Conservation (phyloP, 164 flowering plant genomes). For the Nymphaea colorata region DNA sequence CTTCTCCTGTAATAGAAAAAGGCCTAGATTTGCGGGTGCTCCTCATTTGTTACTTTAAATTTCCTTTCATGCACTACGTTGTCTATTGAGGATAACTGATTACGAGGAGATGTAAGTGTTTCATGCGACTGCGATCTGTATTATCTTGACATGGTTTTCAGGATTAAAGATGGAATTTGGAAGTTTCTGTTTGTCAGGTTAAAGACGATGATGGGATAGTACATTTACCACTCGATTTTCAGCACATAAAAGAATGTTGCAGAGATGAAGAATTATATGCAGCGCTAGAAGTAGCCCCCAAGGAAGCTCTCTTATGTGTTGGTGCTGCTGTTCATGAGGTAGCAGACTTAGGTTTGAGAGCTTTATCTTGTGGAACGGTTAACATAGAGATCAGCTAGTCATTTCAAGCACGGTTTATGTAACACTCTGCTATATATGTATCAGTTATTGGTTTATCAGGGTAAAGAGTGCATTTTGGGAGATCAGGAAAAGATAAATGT, state of each 20-base stretch:
- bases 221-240: constrained; percentile 50
- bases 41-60: too few species aligned
- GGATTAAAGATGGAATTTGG: too few species aligned
- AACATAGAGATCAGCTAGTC: too few species aligned
- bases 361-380: background rate
- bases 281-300: constrained; percentile 44
- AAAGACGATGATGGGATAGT: constrained; percentile 39
- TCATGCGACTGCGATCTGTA: too few species aligned
- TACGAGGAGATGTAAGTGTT: too few species aligned
- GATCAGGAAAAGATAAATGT: constrained; percentile 47
- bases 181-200: constrained; percentile 25
- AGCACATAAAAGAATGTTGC: constrained; percentile 44
- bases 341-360: constrained; percentile 1
- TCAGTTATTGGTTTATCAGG: constrained; percentile 36
- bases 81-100: too few species aligned
- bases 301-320: constrained; percentile 60
- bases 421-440: background rate
- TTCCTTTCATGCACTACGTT: too few species aligned
- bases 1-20: too few species aligned
- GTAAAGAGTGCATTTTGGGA: constrained; percentile 15
- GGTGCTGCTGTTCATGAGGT: constrained; percentile 88
- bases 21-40: too few species aligned
- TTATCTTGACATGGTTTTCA: too few species aligned
- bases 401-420: background rate
- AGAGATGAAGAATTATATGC: constrained; percentile 33